Evolutionary conservation across 768 basidiomycete species (phyloP), one percentile per base, ranked within the genome.

Genomic region (Rhizopogon salebrosus): DNA sequence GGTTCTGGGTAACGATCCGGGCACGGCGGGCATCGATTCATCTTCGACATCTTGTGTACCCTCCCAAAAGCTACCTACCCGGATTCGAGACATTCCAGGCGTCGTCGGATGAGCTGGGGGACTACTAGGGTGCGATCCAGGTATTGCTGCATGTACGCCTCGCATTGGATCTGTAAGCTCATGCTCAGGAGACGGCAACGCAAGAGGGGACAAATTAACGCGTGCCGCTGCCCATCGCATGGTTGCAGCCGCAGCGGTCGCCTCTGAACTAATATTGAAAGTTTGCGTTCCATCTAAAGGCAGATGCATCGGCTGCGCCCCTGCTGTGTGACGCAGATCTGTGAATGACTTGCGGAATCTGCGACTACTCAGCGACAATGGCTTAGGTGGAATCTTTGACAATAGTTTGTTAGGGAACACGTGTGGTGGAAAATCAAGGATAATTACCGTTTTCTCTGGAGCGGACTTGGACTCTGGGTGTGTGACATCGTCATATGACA

Each of bases 151-250:
- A 8, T 78, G 84, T 20, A 86, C 78, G 31, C 83, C 82, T 35
- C 89, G 83, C 83, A 97, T 85, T 0, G 94, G 94, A 68, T 97
- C 94, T 9, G 86, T 86, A 23, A 95, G 79, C 63, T 97, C 94
- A 59, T 89, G 85, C 63, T 98, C 94, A 0, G 94, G 94, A 10
- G 87, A 91, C 2, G 94, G 93, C 1, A 95, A 76, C 0, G 90
- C 85, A 23, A 98, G 76, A 0, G 94, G 94, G 0, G 91, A 85
- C 51, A 98, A 83, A 59, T 90, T 83, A 9, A 92, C 84, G 22
- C 87, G 77, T 9, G 87, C 81, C 3, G 85, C 90, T n/a, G 92
- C 92, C 79, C 84, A 85, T 35, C 91, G 87, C 71, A 94, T 83
- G 1, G 91, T 84, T 0, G 92, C 91, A 1, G 89, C 90, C 2